Base-by-base conservation (phyloP, 805 yeast species). In the Candida rishiriensis region DNA sequence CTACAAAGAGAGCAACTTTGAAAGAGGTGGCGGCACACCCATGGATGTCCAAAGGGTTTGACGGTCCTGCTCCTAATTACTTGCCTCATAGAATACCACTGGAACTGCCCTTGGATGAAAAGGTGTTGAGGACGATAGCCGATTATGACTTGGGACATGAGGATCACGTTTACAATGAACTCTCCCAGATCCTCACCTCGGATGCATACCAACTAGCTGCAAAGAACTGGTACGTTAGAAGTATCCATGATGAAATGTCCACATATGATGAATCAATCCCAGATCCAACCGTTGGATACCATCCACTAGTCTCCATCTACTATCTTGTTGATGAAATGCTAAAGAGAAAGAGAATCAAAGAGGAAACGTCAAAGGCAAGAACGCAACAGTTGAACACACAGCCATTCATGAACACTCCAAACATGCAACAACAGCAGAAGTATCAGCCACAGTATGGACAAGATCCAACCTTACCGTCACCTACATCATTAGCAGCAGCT, bases 1-100 rank as follows among this genome's bases (percentile, higher is more conserved):
- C 97, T 7, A 61, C 69, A 7, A 80, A 81, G 48, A 80, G 99
- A 59, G 96, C 96, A 1, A 65, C 84, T 0, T 70, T 93, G 45
- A 72, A 73, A 41, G 96, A 89, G 60, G 86, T 93, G 8, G 73
- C 86, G 53, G 73, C 76, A 44, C 98, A 93, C 57, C 96, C 96
- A 1, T 93, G 99, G 99, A 88, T 93, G 91, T 75, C 74, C 44
- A 81, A 82, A 60, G 97, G 97, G 31, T 89, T 77, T 59, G 96
- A 88, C 43, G 76, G 76, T 31, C 76, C 83, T 0, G 83, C 86
- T 1, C 74, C 81, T 10, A 79, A 81, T 36, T 84, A 82, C 59
- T 65, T 93, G 34, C 97, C 98, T 0, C 75, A 73, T 39, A 74
- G 99, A 53, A 64, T 70, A 3, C 99, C 99, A 2, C 66, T 93